Base-by-base conservation (phyloP, 2,329 filamentous ascomycete genomes). In the Raffaelea deltoideospora region DNA sequence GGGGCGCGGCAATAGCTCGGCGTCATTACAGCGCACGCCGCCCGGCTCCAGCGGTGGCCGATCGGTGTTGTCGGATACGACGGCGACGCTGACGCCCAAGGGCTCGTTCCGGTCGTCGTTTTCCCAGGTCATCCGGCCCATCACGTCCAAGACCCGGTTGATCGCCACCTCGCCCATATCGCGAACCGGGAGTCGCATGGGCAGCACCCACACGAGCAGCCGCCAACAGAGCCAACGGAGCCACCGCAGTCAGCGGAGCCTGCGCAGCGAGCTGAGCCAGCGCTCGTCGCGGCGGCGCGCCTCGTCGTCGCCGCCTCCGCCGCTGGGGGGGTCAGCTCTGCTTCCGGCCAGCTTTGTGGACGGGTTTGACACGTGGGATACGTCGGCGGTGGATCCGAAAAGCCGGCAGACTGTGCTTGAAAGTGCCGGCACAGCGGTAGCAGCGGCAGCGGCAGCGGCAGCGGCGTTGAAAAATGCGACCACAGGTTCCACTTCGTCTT, bases 341-440 rank as follows among this genome's bases (percentile, higher is more conserved):
- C n/a, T n/a, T 5, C 51, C 51, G 14, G 54, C 54, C 27, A 57
- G 56, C 26, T 48, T 52, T 13, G 67, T 70, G n/a, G 76, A 80
- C 42, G 70, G 72, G 2, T 84, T 85, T 47, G 79, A 84, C 47
- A 75, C 69, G 3, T 85, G 80, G 80, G 79, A 85, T 48, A 82
- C 76, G 0, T 80, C 76, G 1, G 63, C 65, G 1, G 74, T 83
- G 3, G 76, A 79, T 45, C 57, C 69, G 3, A 69, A 76, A 44
- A 69, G 66, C 45, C 66, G 72, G 21, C 69, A 76, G 46, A 64
- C 66, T 3, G 66, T 75, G 1, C 49, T 72, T 35, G 68, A 67
- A 36, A 56, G 62, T 10, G 20, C 19, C 19, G 18, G 19, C 8
- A 3, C n/a, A n/a, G n/a, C n/a, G n/a, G n/a, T n/a, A n/a, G n/a